phyloP scores from a whole-genome alignment of 1,139 yeast genomes.

The Magnusiomyces fungicola region DNA sequence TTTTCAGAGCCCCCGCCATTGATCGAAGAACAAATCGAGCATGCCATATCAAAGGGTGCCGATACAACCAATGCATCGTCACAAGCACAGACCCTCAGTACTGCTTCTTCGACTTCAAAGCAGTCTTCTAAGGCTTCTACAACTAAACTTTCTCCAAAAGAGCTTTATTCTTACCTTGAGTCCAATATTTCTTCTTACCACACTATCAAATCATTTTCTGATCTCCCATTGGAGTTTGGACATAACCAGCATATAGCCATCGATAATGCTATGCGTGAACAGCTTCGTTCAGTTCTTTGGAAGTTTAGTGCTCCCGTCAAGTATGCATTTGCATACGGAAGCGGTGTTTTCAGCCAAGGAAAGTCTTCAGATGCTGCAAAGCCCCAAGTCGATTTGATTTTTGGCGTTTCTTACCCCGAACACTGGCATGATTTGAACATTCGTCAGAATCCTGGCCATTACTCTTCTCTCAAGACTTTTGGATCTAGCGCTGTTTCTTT shows the following conservation, averaged over 20 bases:
- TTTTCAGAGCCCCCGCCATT: conserved; percentile 3
- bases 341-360: conserved; percentile 87
- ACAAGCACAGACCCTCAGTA: too few species aligned
- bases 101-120: too few species aligned
- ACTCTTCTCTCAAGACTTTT: conserved; percentile 55
- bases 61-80: too few species aligned
- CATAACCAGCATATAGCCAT: conserved; percentile 50
- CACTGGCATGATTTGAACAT: conserved; percentile 73
- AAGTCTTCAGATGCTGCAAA: conserved; percentile 29
- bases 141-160: conserved; percentile 5
- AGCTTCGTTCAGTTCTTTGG: conserved; percentile 45
- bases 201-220: conserved; percentile 36
- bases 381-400: conserved; percentile 83
- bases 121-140: too few species aligned
- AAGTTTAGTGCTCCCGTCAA: conserved; percentile 62
- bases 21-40: not conserved
- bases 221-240: conserved; percentile 49
- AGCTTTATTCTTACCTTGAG: conserved; percentile 21
- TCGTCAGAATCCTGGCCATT: conserved; percentile 60
- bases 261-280: conserved; percentile 40
- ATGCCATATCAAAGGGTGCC: too few species aligned
- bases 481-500: conserved; percentile 54
- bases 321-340: conserved; percentile 88
- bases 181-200: conserved; percentile 22
- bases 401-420: conserved; percentile 65